A percentile compares a stretch with the other conserved stretches of the same genome.
Evolutionary conservation across 1,139 yeast genomes (phyloP).

Genomic region (Blastobotrys arbuscula): DNA sequence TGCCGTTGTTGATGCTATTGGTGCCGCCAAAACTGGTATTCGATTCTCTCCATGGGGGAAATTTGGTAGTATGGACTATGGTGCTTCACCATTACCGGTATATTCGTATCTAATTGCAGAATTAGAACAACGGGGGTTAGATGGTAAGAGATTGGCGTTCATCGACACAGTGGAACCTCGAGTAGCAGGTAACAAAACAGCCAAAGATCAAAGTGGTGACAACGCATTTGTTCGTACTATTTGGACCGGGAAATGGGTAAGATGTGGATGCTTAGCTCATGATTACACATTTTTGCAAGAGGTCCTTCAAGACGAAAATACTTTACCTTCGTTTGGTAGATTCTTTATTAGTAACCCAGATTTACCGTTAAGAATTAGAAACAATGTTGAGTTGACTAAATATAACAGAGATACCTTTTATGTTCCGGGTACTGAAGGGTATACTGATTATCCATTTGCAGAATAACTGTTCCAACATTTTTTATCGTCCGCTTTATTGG

Average conservation of each 20-base stretch:
- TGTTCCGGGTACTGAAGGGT: slow-evolving; percentile 31
- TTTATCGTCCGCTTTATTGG: too few species aligned
- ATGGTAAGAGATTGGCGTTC: slow-evolving; percentile 39
- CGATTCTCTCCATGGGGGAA: slow-evolving; percentile 55
- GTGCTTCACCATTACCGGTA: slow-evolving; percentile 28
- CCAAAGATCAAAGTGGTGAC: slow-evolving; percentile 1
- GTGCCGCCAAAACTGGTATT: slow-evolving; percentile 49
- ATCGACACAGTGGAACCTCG: slow-evolving; percentile 49
- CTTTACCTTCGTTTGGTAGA: slow-evolving; percentile 44
- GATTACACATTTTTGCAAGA: slow-evolving; percentile 22
- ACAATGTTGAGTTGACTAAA: slow-evolving; percentile 30
- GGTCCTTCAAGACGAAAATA: slow-evolving; percentile 31
- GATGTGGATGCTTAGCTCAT: slow-evolving; percentile 37
- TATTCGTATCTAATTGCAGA: slow-evolving; percentile 30
- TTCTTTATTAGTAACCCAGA: slow-evolving; percentile 48
- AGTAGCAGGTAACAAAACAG: slow-evolving; percentile 11
- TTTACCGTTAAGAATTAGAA: slow-evolving; percentile 37
- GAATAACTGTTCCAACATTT: background rate
- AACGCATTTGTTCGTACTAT: slow-evolving; percentile 23
- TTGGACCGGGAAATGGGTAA: slow-evolving; percentile 39
- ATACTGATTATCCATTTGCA: slow-evolving; percentile 19
- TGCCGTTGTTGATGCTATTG: slow-evolving; percentile 46
- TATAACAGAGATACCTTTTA: slow-evolving; percentile 37
- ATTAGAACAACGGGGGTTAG: slow-evolving; percentile 27
- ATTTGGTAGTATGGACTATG: slow-evolving; percentile 33